Evolutionary conservation across 2,329 filamentous ascomycete genomes (phyloP).

Genomic region (Aspergillus ibericus): DNA sequence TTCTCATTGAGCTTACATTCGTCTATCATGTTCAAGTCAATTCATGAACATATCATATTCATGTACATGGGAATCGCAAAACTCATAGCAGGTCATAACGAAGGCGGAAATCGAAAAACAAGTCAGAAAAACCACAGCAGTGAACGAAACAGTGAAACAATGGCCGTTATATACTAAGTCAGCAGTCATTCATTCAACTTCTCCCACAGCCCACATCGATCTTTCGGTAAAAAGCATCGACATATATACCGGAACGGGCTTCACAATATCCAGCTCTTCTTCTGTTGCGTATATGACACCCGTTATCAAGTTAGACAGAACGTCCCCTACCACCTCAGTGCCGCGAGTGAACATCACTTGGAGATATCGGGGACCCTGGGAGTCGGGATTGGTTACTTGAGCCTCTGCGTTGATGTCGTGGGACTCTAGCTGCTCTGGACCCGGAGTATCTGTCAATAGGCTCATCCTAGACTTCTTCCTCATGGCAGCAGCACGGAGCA

Average conservation of each 20-base stretch:
- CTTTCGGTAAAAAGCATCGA: not conserved
- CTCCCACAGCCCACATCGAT: not conserved
- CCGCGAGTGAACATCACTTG: not conserved
- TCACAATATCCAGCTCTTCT: not conserved
- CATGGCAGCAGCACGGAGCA: slow-evolving; percentile 1
- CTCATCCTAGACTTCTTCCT: not conserved
- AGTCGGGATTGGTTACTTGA: not conserved
- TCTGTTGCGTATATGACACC: not conserved
- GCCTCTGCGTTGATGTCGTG: not conserved
- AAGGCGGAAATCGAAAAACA: not conserved
- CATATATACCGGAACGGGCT: not conserved
- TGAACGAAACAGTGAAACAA: not conserved
- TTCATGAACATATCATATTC: not conserved
- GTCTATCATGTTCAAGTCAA: not conserved
- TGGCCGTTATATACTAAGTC: not conserved
- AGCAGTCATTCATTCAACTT: not conserved
- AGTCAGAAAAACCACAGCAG: not conserved
- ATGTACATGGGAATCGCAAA: not conserved
- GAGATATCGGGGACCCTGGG: not conserved
- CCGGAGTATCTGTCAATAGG: too few relatives aligned
- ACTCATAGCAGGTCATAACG: not conserved
- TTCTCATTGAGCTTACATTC: not conserved
- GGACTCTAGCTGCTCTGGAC: not conserved
- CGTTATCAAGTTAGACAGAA: not conserved
- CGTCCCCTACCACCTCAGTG: not conserved